Evolutionary conservation across 441 rosid species (phyloP).

Genomic region (Rhodomyrtus psidioides): DNA sequence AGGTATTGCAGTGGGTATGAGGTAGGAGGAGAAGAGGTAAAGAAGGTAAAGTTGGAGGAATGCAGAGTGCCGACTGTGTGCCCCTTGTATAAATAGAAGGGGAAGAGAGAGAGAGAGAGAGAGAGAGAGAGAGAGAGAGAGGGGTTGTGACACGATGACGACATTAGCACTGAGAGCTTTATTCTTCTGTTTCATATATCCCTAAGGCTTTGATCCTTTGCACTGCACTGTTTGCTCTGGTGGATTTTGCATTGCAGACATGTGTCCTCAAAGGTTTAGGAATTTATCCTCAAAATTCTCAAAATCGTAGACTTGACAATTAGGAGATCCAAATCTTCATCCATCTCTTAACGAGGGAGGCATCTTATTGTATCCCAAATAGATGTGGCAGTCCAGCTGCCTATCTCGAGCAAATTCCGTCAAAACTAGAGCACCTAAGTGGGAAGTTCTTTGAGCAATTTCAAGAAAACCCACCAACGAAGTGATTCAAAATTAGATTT

Average conservation of each 20-base stretch:
- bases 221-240: not conserved
- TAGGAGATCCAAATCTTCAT: not conserved
- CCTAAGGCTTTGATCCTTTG: not conserved
- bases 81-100: not conserved
- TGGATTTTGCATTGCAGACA: not conserved
- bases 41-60: not conserved
- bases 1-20: not conserved
- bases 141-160: not conserved
- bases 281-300: not conserved
- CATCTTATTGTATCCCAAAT: not conserved
- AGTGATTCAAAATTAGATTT: not conserved
- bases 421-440: not conserved
- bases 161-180: not conserved
- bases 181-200: not conserved
- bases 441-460: not conserved
- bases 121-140: not conserved
- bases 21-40: not conserved
- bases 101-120: not conserved
- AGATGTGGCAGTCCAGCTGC: not conserved
- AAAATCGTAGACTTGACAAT: not conserved
- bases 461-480: not conserved
- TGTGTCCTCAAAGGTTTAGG: not conserved
- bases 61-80: not conserved
- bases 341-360: not conserved
- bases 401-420: not conserved